Conservation (phyloP, 495 filamentous ascomycete species). For the Trichoderma reesei region DNA sequence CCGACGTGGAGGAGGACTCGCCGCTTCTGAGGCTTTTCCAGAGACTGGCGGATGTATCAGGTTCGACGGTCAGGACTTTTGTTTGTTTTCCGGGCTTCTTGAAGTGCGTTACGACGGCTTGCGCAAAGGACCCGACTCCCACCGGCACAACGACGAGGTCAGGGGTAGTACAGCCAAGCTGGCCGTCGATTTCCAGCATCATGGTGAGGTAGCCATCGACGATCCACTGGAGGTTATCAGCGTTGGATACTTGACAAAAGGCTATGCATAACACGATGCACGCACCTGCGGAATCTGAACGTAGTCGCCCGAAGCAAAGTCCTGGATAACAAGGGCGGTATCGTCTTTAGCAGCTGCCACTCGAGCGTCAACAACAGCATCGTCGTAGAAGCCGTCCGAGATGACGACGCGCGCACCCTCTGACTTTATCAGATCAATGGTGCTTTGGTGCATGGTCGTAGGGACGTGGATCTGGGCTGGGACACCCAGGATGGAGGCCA, state of each 20-base stretch:
- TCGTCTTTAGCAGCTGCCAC: constrained; percentile 21
- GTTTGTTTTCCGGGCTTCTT: constrained; percentile 30
- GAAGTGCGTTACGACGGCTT: constrained; percentile 49
- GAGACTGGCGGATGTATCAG: constrained; percentile 53
- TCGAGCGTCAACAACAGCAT: constrained; percentile 38
- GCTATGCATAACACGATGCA: neutral
- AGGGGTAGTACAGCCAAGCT: constrained; percentile 29
- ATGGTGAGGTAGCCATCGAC: constrained; percentile 64
- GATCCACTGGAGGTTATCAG: constrained; percentile 42
- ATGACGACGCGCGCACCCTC: constrained; percentile 49
- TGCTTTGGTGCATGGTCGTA: constrained; percentile 37
- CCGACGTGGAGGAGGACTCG: constrained; percentile 27
- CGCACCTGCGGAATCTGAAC: constrained; percentile 46
- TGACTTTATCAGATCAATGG: constrained; percentile 39
- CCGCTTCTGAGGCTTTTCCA: constrained; percentile 39
- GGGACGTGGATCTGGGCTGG: constrained; percentile 48
- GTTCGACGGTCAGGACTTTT: constrained; percentile 49
- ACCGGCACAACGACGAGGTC: constrained; percentile 42
- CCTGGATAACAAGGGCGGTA: constrained; percentile 49
- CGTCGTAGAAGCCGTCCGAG: constrained; percentile 51
- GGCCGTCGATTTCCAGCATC: constrained; percentile 51
- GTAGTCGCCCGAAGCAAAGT: constrained; percentile 53
- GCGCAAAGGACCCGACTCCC: constrained; percentile 57
- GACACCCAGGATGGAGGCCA: constrained; percentile 47
- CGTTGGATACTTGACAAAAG: too few relatives aligned